Conservation (phyloP, 2,329 filamentous ascomycete genomes). For the Verticillium tricorpus region DNA sequence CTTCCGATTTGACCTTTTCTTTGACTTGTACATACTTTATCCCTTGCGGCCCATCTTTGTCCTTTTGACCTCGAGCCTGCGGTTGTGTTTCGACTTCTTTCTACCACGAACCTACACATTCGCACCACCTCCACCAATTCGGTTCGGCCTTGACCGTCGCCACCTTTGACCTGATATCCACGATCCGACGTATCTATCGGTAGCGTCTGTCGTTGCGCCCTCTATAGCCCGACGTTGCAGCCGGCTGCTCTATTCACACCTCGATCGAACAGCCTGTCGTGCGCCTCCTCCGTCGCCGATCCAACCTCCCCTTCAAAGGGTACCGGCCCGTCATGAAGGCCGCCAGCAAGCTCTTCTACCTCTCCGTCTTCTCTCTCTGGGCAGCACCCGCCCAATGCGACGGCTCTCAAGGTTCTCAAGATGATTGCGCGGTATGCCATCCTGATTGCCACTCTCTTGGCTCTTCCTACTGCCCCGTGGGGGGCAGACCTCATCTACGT, state of each 20-base stretch:
- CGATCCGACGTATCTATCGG: neutral
- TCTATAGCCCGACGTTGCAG: neutral
- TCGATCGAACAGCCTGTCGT: constrained; percentile 95
- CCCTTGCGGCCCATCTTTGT: neutral
- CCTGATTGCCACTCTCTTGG: constrained; percentile 13
- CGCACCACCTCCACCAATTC: neutral
- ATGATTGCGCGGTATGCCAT: constrained; percentile 50
- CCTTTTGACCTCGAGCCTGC: neutral
- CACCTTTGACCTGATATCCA: neutral
- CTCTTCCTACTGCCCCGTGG: constrained; percentile 3
- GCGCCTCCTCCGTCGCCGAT: constrained; percentile 61
- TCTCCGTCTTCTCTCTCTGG: constrained; percentile 54
- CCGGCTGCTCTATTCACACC: neutral
- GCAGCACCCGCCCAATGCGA: constrained; percentile 41
- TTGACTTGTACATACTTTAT: neutral
- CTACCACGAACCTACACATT: neutral
- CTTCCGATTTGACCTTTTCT: neutral
- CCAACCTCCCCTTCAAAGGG: neutral
- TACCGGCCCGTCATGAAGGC: constrained; percentile 39
- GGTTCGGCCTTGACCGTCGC: neutral
- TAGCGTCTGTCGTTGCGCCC: neutral
- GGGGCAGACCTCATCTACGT: constrained; percentile 15
- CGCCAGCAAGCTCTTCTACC: constrained; percentile 50
- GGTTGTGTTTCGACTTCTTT: neutral
- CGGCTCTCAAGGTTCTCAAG: constrained; percentile 24